Base-by-base conservation (phyloP, 352 stramenopile genomes). In the Thraustochytrium sp. region DNA sequence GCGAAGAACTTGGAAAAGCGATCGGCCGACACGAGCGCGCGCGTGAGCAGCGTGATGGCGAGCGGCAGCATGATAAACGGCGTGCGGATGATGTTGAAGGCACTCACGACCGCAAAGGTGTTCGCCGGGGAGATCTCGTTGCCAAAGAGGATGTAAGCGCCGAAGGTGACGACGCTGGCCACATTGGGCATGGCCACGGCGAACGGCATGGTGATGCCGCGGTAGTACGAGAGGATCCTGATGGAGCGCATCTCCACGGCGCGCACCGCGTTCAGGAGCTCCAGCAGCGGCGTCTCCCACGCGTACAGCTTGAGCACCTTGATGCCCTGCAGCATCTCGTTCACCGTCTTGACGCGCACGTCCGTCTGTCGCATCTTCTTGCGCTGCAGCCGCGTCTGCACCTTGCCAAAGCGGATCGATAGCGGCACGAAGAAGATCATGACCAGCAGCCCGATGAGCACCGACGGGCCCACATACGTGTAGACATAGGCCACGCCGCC, bases 271-370 rank as follows among this genome's bases (percentile, higher is more conserved):
- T 73, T 83, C 13, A 84, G 49, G 8, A 83, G 18, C 9, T 51
- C 42, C 1, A 76, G 55, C 37, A 84, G 38, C 13, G 75, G 59
- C 8, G 29, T 48, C 53, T 87, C 85, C 91, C 90, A 95, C n/a
- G 90, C 89, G 64, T 94, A 92, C 73, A 94, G 87, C 72, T 94
- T 95, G 56, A 93, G 89, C n/a, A 94, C 88, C 38, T 90, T 88
- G 55, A 95, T 92, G 48, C 89, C 91, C 64, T 93, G 89, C 3
- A 95, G 86, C 16, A 89, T 86, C 78, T 95, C 90, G 53, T 91
- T 92, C 1, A 89, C 93, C 26, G 92, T 83, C 42, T 94, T 92
- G 37, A 95, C 88, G 40, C 91, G 89, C 63, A 91, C 87, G 54
- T 88, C 85, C 23, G 85, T 88, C 46, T 86, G 44, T 5, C 61